A percentile compares a stretch with the other conserved stretches of the same genome.
phyloP scores from a whole-genome alignment of 225 moss, liverwort and hornwort species.

The Sphagnum contortum region DNA sequence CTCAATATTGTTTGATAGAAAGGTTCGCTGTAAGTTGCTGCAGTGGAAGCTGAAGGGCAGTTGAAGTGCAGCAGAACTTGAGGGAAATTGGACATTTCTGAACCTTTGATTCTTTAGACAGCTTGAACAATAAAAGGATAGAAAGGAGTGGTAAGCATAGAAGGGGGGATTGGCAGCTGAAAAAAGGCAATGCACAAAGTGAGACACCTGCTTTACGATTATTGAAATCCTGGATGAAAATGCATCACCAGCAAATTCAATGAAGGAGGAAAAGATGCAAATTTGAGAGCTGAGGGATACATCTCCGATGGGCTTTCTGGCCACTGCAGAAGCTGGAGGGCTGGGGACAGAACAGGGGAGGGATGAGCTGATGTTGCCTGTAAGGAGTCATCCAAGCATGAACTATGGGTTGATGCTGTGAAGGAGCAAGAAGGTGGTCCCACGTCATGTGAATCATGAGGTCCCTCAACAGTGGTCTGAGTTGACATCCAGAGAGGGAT shows the following conservation, averaged over 20 bases:
- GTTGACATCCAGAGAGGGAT: not conserved
- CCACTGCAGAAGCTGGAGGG: constrained; percentile 1
- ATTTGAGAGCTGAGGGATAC: not conserved
- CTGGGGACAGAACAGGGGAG: not conserved
- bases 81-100: constrained; percentile 1
- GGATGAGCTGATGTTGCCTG: not conserved
- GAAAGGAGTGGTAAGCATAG: constrained; percentile 1
- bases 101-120: constrained; percentile 2
- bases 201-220: not conserved
- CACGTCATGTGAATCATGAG: constrained; percentile 1
- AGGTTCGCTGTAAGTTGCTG: not conserved
- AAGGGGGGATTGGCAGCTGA: constrained; percentile 3
- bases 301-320: not conserved
- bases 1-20: not conserved
- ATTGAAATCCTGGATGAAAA: not conserved
- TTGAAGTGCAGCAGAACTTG: not conserved
- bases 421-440: constrained; percentile 2
- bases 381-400: not conserved
- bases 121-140: constrained; percentile 2
- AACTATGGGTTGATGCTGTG: constrained; percentile 1
- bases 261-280: constrained; percentile 3
- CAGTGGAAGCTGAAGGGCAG: not conserved
- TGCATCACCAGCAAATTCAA: not conserved
- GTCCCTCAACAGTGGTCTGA: not conserved
- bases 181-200: constrained; percentile 2